These are phyloP conservation scores for Aquanectria penicillioides DNA, from an alignment of 2,329 filamentous ascomycete genomes.

Conservation along the genomic window DNA sequence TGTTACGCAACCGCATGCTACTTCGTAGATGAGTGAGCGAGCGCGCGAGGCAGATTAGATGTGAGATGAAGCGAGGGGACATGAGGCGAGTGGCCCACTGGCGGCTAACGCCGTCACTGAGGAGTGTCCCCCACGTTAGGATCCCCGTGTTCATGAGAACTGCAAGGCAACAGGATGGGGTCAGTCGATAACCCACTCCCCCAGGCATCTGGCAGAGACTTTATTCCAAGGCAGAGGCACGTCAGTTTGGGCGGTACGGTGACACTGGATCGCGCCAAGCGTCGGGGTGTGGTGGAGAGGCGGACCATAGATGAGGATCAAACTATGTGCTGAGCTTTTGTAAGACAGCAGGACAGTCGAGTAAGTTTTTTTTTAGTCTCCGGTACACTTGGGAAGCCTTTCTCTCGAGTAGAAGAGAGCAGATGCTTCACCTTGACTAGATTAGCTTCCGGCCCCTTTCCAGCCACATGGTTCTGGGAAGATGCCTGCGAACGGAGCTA, in stretches of 20 bases:
- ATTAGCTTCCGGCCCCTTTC: constrained; percentile 17
- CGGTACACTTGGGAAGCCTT: neutral
- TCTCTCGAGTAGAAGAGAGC: neutral
- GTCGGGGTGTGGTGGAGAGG: neutral
- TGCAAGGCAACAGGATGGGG: neutral
- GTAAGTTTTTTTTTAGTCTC: constrained; percentile 8
- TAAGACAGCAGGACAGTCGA: neutral
- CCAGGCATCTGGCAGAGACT: neutral
- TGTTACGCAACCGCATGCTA: neutral
- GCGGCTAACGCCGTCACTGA: neutral
- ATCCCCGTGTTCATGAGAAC: neutral
- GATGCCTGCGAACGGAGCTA: constrained; percentile 14
- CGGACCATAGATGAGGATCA: neutral
- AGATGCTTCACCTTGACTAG: neutral
- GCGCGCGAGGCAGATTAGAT: neutral
- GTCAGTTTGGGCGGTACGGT: neutral
- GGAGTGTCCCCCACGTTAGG: neutral
- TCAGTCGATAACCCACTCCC: constrained; percentile 2
- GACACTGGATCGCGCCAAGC: neutral
- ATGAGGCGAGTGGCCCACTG: neutral
- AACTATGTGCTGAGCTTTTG: neutral
- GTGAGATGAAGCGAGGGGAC: neutral
- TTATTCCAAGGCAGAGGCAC: neutral
- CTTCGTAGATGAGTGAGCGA: neutral
- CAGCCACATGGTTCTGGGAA: constrained; percentile 14